phyloP scores from a whole-genome alignment of 345 rosid genomes.

The Erysimum cheiranthoides region DNA sequence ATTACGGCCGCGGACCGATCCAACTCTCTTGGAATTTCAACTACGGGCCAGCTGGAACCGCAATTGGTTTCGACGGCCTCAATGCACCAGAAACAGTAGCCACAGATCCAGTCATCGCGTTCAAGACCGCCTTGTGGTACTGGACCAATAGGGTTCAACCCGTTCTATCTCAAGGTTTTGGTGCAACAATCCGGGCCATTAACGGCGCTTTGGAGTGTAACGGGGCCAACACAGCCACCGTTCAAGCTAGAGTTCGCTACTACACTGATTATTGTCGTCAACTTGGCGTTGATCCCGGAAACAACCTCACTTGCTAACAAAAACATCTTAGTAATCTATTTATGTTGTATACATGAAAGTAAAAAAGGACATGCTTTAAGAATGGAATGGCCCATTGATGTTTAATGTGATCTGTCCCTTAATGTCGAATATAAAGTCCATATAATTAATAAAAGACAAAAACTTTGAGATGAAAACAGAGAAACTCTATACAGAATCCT shows the following conservation, averaged over 20 bases:
- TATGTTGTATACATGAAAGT: neutral
- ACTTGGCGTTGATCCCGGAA: constrained; percentile 60
- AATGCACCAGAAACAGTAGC: constrained; percentile 68
- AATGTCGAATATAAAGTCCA: neutral
- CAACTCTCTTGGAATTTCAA: constrained; percentile 73
- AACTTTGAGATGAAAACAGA: constrained; percentile 29
- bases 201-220: constrained; percentile 64
- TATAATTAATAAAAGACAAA: neutral
- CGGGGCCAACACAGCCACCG: constrained; percentile 51
- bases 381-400: constrained; percentile 22
- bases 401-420: neutral
- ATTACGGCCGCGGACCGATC: constrained; percentile 71
- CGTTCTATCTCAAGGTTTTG: constrained; percentile 64
- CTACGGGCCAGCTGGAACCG: constrained; percentile 66
- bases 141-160: constrained; percentile 67
- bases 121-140: constrained; percentile 75
- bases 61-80: constrained; percentile 58
- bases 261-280: constrained; percentile 59
- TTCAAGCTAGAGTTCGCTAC: constrained; percentile 54
- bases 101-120: constrained; percentile 57
- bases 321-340: neutral
- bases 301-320: constrained; percentile 63
- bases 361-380: constrained; percentile 8
- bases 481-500: constrained; percentile 18
- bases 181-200: constrained; percentile 69